Percentiles rank a stretch among this genome's conserved stretches.
These are phyloP conservation scores for Hypholoma sublateritium DNA, from an alignment of 768 basidiomycete genomes.

Conservation along the genomic window DNA sequence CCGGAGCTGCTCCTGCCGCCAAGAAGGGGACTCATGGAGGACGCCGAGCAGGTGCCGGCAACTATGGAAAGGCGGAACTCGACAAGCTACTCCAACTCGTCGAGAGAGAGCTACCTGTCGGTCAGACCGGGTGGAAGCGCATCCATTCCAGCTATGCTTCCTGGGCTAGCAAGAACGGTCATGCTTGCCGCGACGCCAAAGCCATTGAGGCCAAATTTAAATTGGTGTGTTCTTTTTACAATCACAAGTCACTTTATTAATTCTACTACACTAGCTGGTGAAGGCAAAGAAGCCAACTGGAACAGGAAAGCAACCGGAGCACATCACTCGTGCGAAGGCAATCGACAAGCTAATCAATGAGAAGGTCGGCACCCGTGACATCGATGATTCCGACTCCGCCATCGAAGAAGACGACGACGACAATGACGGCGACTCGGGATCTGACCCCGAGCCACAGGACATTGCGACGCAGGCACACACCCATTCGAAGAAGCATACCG, in stretches of 20 bases:
- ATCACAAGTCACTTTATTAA: neutral
- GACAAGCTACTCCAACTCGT: slow-evolving; percentile 1
- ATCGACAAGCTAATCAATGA: slow-evolving; percentile 27
- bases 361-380: slow-evolving; percentile 16
- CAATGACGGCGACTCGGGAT: neutral
- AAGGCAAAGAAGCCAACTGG: slow-evolving; percentile 24
- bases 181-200: neutral
- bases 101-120: slow-evolving; percentile 4
- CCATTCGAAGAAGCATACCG: neutral
- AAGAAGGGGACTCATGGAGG: slow-evolving; percentile 7
- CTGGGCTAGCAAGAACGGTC: neutral
- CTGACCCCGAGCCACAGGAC: neutral
- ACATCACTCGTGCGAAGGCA: slow-evolving; percentile 20
- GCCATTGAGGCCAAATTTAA: slow-evolving; percentile 9
- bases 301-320: slow-evolving; percentile 16
- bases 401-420: neutral
- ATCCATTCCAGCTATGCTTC: slow-evolving; percentile 1
- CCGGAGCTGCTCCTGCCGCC: neutral
- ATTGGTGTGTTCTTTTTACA: slow-evolving; percentile 1
- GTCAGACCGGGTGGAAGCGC: slow-evolving; percentile 4
- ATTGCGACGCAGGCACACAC: too few relatives aligned
- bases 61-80: slow-evolving; percentile 3
- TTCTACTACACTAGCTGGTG: slow-evolving; percentile 8
- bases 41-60: slow-evolving; percentile 6
- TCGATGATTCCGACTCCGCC: slow-evolving; percentile 19